Percentiles rank a stretch among this genome's conserved stretches.
Conservation (phyloP, 495 filamentous ascomycete species). For the Parmelia sp. region DNA sequence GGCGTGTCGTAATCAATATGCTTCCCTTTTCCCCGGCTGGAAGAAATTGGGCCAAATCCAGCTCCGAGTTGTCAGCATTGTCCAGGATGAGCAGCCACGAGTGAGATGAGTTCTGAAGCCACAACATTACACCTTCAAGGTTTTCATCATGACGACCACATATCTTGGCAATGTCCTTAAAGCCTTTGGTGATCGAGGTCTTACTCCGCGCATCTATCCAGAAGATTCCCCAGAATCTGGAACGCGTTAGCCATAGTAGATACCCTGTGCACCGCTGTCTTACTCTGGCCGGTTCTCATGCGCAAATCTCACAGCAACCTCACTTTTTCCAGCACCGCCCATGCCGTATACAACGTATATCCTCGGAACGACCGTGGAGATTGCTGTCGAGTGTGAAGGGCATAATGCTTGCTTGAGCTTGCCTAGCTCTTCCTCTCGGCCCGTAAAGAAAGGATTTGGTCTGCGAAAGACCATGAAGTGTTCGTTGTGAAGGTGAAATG, state of each 20-base stretch:
- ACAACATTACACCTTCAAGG: background rate
- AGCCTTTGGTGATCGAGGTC: background rate
- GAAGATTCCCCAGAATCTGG: background rate
- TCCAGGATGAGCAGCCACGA: background rate
- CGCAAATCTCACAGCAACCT: background rate
- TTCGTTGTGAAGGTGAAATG: background rate
- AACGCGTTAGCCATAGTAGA: background rate
- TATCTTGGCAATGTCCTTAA: background rate
- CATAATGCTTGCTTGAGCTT: background rate
- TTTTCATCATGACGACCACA: background rate
- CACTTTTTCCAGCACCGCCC: background rate
- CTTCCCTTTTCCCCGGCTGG: background rate
- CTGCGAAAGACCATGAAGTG: background rate
- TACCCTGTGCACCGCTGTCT: background rate
- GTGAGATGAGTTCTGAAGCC: background rate
- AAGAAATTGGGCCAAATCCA: background rate
- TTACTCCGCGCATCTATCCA: background rate
- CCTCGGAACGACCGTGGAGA: background rate
- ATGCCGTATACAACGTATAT: background rate
- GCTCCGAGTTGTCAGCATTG: background rate
- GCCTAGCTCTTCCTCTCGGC: background rate
- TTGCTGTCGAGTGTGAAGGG: background rate
- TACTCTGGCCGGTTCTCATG: background rate
- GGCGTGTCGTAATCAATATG: background rate
- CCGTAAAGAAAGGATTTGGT: background rate